Evolutionary conservation across 306 rosid species (phyloP).

Genomic region (Prunus dulcis): DNA sequence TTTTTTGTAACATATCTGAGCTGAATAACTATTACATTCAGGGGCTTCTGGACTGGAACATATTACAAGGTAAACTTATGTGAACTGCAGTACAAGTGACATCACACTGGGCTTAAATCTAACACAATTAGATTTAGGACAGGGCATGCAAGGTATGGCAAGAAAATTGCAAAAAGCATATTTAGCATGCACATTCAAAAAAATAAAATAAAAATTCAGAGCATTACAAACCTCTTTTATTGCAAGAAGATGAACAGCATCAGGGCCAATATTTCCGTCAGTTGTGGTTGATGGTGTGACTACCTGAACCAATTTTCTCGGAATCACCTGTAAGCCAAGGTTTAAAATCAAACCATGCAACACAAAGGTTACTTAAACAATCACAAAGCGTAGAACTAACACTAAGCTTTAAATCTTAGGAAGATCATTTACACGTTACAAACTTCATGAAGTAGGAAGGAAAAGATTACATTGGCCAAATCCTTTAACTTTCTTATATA

Average conservation of each 20-base stretch:
- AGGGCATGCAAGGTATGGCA: neutral
- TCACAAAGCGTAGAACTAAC: neutral
- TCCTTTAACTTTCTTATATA: neutral
- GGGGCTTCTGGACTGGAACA: neutral
- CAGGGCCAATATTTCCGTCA: slow-evolving; percentile 78
- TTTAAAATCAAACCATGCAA: slow-evolving; percentile 24
- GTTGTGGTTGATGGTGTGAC: slow-evolving; percentile 80
- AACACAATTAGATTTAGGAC: slow-evolving; percentile 2
- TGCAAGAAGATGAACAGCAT: slow-evolving; percentile 78
- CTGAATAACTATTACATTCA: neutral
- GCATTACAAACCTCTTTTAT: slow-evolving; percentile 71
- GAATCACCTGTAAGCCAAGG: slow-evolving; percentile 51
- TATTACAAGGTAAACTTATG: neutral
- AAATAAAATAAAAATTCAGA: neutral
- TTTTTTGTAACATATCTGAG: neutral
- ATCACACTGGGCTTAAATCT: neutral
- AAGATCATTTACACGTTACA: neutral
- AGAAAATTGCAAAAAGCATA: neutral
- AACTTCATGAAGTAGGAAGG: neutral
- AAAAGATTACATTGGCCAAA: neutral
- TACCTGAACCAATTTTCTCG: slow-evolving; percentile 73
- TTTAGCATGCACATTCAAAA: neutral
- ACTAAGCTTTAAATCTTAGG: neutral
- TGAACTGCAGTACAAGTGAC: neutral
- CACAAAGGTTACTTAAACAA: neutral